These are phyloP conservation scores for Aotearoamyces nothofagi DNA, from an alignment of 2,329 filamentous ascomycete species.

Conservation along the genomic window DNA sequence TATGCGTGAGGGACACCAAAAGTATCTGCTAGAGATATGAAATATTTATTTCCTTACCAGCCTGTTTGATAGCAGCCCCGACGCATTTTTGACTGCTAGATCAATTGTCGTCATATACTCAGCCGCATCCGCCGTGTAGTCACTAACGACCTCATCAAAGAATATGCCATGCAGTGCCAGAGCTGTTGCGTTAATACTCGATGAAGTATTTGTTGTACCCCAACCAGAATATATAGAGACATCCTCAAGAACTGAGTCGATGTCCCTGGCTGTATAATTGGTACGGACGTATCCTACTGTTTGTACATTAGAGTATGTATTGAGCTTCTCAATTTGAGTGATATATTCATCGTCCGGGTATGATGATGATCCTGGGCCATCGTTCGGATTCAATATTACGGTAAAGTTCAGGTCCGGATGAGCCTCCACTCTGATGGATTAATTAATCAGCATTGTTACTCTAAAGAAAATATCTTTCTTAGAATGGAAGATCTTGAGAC, in stretches of 20 bases:
- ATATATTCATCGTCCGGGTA: constrained; percentile 20
- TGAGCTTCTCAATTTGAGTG: constrained; percentile 18
- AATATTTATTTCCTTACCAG: too few species aligned
- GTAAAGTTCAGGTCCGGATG: constrained; percentile 13
- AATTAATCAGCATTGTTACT: too few species aligned
- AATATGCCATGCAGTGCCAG: constrained; percentile 8
- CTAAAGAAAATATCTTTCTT: too few species aligned
- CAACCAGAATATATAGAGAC: constrained; percentile 22
- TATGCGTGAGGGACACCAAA: too few species aligned
- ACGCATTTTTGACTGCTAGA: constrained; percentile 4
- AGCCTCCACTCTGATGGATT: too few species aligned
- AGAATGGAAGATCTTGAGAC: too few species aligned
- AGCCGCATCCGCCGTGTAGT: neutral
- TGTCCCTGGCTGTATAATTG: constrained; percentile 15
- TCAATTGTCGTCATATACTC: constrained; percentile 5
- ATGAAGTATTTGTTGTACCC: too few species aligned
- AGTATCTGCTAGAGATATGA: too few species aligned
- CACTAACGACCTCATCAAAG: constrained; percentile 7
- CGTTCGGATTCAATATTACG: constrained; percentile 13
- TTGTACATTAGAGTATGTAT: constrained; percentile 21
- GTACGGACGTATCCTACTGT: constrained; percentile 25
- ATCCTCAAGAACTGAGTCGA: constrained; percentile 18
- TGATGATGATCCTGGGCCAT: constrained; percentile 17
- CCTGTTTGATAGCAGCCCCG: too few species aligned
- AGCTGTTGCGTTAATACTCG: constrained; percentile 6